These are phyloP conservation scores for Hericium rajendrae DNA, from an alignment of 768 basidiomycete genomes.

Conservation along the genomic window DNA sequence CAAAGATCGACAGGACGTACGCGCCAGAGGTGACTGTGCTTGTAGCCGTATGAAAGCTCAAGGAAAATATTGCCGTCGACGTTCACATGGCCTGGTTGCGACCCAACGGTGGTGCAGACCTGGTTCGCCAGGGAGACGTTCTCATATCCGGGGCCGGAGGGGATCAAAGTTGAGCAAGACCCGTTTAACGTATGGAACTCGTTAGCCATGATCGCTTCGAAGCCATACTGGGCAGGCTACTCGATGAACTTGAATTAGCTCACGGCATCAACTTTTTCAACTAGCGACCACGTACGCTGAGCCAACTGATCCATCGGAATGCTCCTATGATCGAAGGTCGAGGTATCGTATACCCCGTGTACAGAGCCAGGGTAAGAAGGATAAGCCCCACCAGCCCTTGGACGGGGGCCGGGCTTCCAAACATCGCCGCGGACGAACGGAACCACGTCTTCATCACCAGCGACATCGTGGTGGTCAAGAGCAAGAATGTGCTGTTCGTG, in stretches of 20 bases:
- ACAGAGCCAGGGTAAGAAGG: slow-evolving; percentile 45
- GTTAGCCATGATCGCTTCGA: slow-evolving; percentile 69
- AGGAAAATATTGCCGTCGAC: slow-evolving; percentile 58
- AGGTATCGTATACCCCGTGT: slow-evolving; percentile 54
- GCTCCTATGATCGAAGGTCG: slow-evolving; percentile 57
- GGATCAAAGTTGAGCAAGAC: slow-evolving; percentile 47
- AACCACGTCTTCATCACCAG: slow-evolving; percentile 71
- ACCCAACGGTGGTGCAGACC: slow-evolving; percentile 66
- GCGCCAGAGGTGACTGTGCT: slow-evolving; percentile 39
- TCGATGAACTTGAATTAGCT: slow-evolving; percentile 10
- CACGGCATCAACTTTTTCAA: too few relatives aligned
- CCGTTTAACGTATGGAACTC: slow-evolving; percentile 71
- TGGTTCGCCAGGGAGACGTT: slow-evolving; percentile 51
- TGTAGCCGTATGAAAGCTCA: slow-evolving; percentile 31
- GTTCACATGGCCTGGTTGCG: slow-evolving; percentile 43
- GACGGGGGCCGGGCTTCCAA: slow-evolving; percentile 49
- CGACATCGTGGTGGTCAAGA: slow-evolving; percentile 48
- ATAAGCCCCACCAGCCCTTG: slow-evolving; percentile 46
- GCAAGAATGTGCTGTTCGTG: slow-evolving; percentile 41
- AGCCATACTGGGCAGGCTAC: slow-evolving; percentile 60
- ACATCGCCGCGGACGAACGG: slow-evolving; percentile 52
- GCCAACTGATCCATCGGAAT: slow-evolving; percentile 55
- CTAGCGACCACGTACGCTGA: slow-evolving; percentile 38
- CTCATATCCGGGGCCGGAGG: slow-evolving; percentile 55
- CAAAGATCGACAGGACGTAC: slow-evolving; percentile 17